Conservation (phyloP, 306 rosid genomes). For the Inga laurina region DNA sequence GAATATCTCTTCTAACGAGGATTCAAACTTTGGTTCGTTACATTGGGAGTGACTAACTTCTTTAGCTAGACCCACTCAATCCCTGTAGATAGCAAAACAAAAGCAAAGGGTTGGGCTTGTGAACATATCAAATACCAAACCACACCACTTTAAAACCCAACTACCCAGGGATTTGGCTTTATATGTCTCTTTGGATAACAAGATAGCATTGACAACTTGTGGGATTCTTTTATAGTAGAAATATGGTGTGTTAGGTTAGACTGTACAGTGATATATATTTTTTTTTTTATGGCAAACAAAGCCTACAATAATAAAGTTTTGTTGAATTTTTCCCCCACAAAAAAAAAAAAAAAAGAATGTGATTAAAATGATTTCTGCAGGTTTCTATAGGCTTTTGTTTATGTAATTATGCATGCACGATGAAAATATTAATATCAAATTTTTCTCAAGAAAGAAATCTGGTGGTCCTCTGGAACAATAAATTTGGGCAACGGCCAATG, state of each 20-base stretch:
- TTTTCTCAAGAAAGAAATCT: neutral
- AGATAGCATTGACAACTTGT: neutral
- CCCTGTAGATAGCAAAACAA: neutral
- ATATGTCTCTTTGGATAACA: neutral
- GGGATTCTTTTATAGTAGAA: neutral
- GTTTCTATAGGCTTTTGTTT: neutral
- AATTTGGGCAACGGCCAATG: neutral
- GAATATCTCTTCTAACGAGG: too few species aligned
- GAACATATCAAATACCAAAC: neutral
- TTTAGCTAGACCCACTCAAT: too few species aligned
- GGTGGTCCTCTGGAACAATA: neutral
- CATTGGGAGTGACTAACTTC: too few species aligned
- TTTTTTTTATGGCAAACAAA: neutral
- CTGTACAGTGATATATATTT: neutral
- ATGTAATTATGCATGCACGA: neutral
- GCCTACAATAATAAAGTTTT: neutral
- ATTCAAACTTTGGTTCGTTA: too few species aligned
- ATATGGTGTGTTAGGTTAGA: neutral
- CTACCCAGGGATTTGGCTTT: neutral
- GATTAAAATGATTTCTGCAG: neutral
- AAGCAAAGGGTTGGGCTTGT: neutral
- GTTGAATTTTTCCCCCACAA: neutral
- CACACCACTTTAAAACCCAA: neutral
- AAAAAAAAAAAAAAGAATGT: neutral
- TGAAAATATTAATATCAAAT: neutral